Evolutionary conservation across 2,329 filamentous ascomycete species (phyloP).

Genomic region (Neocucurbitaria cava): DNA sequence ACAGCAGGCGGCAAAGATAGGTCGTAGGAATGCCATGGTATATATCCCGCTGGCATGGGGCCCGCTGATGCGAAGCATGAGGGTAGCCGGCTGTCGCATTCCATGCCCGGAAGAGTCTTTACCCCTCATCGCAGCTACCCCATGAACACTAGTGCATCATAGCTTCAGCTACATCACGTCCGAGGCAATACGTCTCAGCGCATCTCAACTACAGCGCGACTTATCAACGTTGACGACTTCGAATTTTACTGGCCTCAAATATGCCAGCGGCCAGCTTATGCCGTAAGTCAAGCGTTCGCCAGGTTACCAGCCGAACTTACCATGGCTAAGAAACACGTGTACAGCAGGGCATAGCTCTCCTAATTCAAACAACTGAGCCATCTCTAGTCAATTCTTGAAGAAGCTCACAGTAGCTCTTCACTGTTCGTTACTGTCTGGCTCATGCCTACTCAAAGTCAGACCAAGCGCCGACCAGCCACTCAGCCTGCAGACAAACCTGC

Average conservation of each 20-base stretch:
- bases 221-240: background rate
- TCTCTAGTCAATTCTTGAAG: background rate
- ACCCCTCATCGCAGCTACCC: background rate
- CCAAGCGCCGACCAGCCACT: constrained; percentile 31
- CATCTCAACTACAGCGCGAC: background rate
- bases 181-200: background rate
- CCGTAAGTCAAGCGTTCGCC: background rate
- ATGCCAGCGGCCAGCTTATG: background rate
- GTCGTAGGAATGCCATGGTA: constrained; percentile 15
- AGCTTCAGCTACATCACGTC: background rate
- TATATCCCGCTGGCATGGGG: constrained; percentile 9
- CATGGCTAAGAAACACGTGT: background rate
- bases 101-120: constrained; percentile 4
- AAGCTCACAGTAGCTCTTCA: background rate
- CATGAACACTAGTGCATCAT: background rate
- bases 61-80: background rate
- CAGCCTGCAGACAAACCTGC: constrained; percentile 28
- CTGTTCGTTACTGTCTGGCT: constrained; percentile 5
- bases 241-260: background rate
- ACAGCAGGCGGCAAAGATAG: background rate
- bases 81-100: background rate
- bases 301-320: no score
- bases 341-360: background rate
- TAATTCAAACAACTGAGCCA: background rate
- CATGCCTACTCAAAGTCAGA: constrained; percentile 37